These are phyloP conservation scores for Ciborinia camelliae DNA, from an alignment of 2,329 filamentous ascomycete genomes.

Conservation along the genomic window DNA sequence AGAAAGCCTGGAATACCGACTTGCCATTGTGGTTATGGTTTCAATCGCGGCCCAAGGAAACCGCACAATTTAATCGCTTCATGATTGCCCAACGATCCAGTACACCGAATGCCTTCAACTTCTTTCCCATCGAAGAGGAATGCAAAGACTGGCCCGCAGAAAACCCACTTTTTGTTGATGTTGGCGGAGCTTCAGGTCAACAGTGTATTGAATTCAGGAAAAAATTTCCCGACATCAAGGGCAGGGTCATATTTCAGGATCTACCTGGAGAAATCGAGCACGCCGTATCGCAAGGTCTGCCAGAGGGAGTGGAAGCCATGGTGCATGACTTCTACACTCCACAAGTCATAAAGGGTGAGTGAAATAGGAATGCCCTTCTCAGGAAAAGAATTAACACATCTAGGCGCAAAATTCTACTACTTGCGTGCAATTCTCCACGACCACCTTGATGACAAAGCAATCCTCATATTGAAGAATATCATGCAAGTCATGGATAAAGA, in stretches of 20 bases:
- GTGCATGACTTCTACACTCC: slow-evolving; percentile 33
- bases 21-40: slow-evolving; percentile 17
- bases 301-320: slow-evolving; percentile 35
- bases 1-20: slow-evolving; percentile 20
- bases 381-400: neutral
- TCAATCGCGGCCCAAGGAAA: slow-evolving; percentile 1
- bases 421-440: slow-evolving; percentile 42
- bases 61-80: slow-evolving; percentile 14
- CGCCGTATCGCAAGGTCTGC: slow-evolving; percentile 26
- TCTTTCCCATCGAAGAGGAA: slow-evolving; percentile 14
- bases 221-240: neutral
- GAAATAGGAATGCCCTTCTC: neutral
- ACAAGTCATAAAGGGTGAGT: slow-evolving; percentile 31
- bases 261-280: slow-evolving; percentile 26
- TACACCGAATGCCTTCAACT: slow-evolving; percentile 1
- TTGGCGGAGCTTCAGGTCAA: neutral
- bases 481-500: slow-evolving; percentile 38
- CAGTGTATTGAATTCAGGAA: slow-evolving; percentile 3
- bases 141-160: slow-evolving; percentile 29
- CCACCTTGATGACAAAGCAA: slow-evolving; percentile 38
- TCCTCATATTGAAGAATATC: slow-evolving; percentile 38
- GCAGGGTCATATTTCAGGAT: slow-evolving; percentile 43
- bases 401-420: slow-evolving; percentile 37
- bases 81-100: slow-evolving; percentile 19
- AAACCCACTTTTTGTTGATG: slow-evolving; percentile 19